phyloP scores from a whole-genome alignment of 176 grass and related monocot genomes.

The Triticum urartu region DNA sequence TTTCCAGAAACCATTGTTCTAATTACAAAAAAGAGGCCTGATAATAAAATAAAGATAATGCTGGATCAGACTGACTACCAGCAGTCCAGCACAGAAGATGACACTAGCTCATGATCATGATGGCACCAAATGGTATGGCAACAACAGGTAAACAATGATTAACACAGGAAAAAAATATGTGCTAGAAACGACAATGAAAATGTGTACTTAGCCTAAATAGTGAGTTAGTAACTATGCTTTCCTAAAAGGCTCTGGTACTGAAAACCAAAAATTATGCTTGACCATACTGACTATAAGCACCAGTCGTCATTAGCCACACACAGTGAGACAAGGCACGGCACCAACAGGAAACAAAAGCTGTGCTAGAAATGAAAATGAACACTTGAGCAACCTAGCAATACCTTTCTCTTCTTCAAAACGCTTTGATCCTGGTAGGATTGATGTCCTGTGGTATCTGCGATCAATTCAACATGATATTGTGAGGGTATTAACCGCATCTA shows the following conservation, averaged over 20 bases:
- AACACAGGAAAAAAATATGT: neutral
- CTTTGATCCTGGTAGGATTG: conserved; percentile 44
- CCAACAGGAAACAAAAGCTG: neutral
- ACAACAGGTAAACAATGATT: neutral
- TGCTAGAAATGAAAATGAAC: conserved; percentile 14
- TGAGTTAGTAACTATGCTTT: neutral
- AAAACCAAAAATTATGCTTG: conserved; percentile 15
- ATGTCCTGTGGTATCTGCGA: conserved; percentile 23
- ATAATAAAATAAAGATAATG: conserved; percentile 9
- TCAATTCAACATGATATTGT: neutral
- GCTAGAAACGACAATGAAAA: neutral
- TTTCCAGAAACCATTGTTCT: neutral
- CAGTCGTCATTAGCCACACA: neutral
- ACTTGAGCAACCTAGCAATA: conserved; percentile 25
- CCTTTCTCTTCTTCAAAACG: conserved; percentile 81
- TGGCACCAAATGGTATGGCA: neutral
- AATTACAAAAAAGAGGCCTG: neutral
- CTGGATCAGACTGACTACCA: neutral
- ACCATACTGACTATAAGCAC: neutral
- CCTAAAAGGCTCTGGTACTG: neutral
- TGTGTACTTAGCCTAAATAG: neutral
- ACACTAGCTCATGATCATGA: neutral
- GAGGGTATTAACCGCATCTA: conserved; percentile 2
- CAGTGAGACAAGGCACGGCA: neutral
- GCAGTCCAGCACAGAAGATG: neutral